Percentiles rank a stretch among this genome's conserved stretches.
phyloP scores from a whole-genome alignment of 495 filamentous ascomycete species.

The Penicillium canariense region DNA sequence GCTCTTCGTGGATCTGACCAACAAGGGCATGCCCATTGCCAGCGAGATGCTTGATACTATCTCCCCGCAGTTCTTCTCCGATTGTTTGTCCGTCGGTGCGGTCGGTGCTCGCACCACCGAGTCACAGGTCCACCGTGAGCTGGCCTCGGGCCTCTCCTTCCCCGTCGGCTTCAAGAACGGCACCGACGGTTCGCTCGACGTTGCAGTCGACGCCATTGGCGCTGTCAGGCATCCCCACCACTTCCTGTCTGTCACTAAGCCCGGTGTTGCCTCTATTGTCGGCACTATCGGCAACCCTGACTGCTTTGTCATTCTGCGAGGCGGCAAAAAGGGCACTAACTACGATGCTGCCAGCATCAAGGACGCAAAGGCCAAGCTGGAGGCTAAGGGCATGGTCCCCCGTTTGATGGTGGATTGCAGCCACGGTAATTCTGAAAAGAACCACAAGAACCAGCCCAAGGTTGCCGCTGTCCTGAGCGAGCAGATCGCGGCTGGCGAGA shows the following conservation, averaged over 20 bases:
- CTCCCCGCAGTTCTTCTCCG: constrained; percentile 96
- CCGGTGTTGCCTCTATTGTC: constrained; percentile 92
- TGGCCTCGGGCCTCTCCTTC: constrained; percentile 92
- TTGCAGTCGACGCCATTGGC: constrained; percentile 95
- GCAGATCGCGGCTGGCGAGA: constrained; percentile 82
- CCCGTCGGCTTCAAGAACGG: constrained; percentile 99
- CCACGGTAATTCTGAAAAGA: constrained; percentile 93
- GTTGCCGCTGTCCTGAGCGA: constrained; percentile 79
- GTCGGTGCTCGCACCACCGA: constrained; percentile 96
- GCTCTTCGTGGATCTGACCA: constrained; percentile 91
- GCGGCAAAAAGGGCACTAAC: constrained; percentile 91
- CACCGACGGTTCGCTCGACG: constrained; percentile 85
- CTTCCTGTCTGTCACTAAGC: constrained; percentile 98
- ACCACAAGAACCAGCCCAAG: constrained; percentile 97
- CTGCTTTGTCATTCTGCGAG: constrained; percentile 95
- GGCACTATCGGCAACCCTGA: constrained; percentile 96
- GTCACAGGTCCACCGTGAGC: constrained; percentile 89
- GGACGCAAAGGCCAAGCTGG: constrained; percentile 68
- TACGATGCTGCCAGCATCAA: constrained; percentile 83
- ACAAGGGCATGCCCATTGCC: constrained; percentile 95
- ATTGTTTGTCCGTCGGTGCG: constrained; percentile 86
- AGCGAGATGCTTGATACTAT: constrained; percentile 99
- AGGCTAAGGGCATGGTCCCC: constrained; percentile 61
- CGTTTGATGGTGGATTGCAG: constrained; percentile 98
- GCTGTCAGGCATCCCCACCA: constrained; percentile 91